Conservation (phyloP, 2,329 filamentous ascomycete species). For the Trichophyton verrucosum region DNA sequence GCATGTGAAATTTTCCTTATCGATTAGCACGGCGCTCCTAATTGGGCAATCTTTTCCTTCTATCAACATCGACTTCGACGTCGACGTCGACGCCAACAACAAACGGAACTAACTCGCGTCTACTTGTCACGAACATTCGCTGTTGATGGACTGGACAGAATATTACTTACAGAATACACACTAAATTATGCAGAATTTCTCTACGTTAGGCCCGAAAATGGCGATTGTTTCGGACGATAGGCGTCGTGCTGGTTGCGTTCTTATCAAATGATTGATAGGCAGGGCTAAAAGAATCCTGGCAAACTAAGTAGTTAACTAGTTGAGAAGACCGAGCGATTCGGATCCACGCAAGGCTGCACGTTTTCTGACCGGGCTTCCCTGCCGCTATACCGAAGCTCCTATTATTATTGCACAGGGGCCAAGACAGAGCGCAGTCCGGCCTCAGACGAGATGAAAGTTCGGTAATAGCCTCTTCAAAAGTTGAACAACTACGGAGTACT, state of each 20-base stretch:
- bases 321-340: not conserved
- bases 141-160: too few relatives aligned
- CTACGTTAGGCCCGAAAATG: too few relatives aligned
- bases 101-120: not conserved
- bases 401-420: not conserved
- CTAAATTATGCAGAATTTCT: too few relatives aligned
- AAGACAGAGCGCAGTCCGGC: not conserved
- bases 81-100: not conserved
- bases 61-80: not conserved
- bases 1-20: not conserved
- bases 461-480: too few relatives aligned
- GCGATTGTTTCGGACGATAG: too few relatives aligned
- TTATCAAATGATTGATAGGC: not conserved
- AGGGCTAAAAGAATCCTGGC: not conserved
- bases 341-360: not conserved
- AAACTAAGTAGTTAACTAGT: not conserved
- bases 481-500: too few relatives aligned
- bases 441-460: not conserved
- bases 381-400: not conserved
- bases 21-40: not conserved
- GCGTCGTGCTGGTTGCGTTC: too few relatives aligned
- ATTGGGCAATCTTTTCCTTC: not conserved
- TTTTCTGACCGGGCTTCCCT: not conserved
- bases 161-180: too few relatives aligned
- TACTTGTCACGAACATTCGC: too few relatives aligned